Base-by-base conservation (phyloP, 2,329 filamentous ascomycete species). In the Aspergillus chevalieri region DNA sequence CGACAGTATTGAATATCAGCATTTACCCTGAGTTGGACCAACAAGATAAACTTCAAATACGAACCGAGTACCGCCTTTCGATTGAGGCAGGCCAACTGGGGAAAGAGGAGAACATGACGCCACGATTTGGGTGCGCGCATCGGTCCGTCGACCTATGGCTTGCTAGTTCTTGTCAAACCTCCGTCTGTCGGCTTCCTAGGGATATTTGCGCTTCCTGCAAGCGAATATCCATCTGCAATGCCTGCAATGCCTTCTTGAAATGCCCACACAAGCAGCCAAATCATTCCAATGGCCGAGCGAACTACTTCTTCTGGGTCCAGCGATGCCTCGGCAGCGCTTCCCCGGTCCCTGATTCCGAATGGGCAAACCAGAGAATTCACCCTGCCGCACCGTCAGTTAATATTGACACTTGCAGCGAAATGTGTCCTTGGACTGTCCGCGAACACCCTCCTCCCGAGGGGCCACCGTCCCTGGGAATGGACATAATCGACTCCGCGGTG, bases 81-180 rank as follows among this genome's bases (percentile, higher is more conserved):
- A 69, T 63, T 3, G 59, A 58, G 7, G 55, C 62, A 1, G 65
- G 64, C 14, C 64, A 67, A 46, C 59, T 70, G 9, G 68, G 66
- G 7, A 70, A 68, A 52, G 65, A 69, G 50, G 63, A 67, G 41
- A 59, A 56, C 30, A 69, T 70, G 55, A 69, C 68, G 7, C 62
- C 68, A n/a, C 65, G 68, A 2, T 70, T 70, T 46, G 68, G 67
- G 41, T 71, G 68, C 44, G 66, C 68, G 17, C 68, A 71, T 52
- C 60, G 68, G 46, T 70, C 68, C 0, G 56, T 70, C 46, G 68
- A 71, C 51, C 52, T 70, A n/a, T 71, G 68, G 68, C 48, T 71
- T 14, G 65, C 67, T 6, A 66, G 67, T 44, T 65, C 69, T 34
- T 66, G 67, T 30, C 67, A 71, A 50, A 66, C 65, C 10, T 63